Base-by-base conservation (phyloP, 1,139 yeast species). In the Zygosaccharomyces pseudobailii region DNA sequence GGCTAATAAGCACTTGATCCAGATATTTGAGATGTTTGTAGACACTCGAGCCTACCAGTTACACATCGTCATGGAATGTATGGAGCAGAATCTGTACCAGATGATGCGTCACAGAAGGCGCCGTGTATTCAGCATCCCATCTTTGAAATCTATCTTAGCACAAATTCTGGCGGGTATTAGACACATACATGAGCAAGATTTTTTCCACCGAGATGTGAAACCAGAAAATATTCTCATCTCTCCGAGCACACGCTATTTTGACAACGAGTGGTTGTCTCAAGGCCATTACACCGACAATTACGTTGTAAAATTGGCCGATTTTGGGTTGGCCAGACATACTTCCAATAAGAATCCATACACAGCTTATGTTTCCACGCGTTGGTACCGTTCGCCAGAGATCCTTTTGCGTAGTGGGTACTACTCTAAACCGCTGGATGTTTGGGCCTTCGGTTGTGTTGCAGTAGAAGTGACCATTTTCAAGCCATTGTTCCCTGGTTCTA, bases 301-400 rank as follows among this genome's bases (percentile, higher is more conserved):
- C 56, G 75, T 82, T 7, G 79, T 89, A 24, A 92, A 92, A 65
- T 70, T 92, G 41, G 96, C 96, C 3, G 98, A 92, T 66, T 92
- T 87, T 66, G 97, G 98, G 0, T 74, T 90, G 45, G 87, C 96
- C 10, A 78, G 97, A 54, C 80, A 78, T 54, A 69, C 78, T 13
- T 70, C 72, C 39, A 78, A 79, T 58, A 62, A 62, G 27, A 75
- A 74, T 45, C 79, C 81, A 8, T 87, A 78, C 61, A 84, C 95
- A 0, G 79, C 86, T 0, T 92, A 92, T 59, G 94, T 92, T 6
- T 86, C 96, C 0, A 92, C 97, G 0, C 76, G 98, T 58, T 92
- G 97, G 97, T 92, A 92, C 65, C 74, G 98, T 51, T 83, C 97
- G 0, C 98, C 98, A 0, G 98, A 92, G 66, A 84, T 92, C 38